phyloP scores from a whole-genome alignment of 805 yeast species.

The Torulaspora delbrueckii region DNA sequence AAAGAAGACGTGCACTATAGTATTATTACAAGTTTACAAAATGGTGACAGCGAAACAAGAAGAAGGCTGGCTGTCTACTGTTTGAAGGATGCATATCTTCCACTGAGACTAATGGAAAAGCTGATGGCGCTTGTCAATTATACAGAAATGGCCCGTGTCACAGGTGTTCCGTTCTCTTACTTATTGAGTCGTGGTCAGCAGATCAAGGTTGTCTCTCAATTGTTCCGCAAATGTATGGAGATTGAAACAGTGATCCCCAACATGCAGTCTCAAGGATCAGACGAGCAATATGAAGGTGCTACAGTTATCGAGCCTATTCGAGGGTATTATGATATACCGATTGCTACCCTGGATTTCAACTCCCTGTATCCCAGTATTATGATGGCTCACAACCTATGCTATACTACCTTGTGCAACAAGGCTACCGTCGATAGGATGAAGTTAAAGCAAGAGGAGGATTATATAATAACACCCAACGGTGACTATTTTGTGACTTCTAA shows the following conservation, averaged over 20 bases:
- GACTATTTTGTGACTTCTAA: constrained; percentile 76
- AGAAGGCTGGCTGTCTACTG: constrained; percentile 95
- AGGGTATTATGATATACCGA: constrained; percentile 95
- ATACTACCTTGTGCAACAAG: constrained; percentile 77
- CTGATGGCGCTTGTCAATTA: constrained; percentile 95
- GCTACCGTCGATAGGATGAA: constrained; percentile 60
- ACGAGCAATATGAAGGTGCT: constrained; percentile 97
- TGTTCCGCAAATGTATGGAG: constrained; percentile 86
- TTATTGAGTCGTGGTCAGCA: constrained; percentile 92
- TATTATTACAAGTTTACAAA: constrained; percentile 88
- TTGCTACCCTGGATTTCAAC: constrained; percentile 96
- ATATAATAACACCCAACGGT: constrained; percentile 83
- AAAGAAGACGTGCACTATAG: constrained; percentile 98
- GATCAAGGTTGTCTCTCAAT: constrained; percentile 92
- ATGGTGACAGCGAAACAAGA: constrained; percentile 88
- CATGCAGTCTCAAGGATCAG: constrained; percentile 71
- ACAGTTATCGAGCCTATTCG: constrained; percentile 95
- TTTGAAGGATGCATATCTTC: constrained; percentile 91
- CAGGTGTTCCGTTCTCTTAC: constrained; percentile 95
- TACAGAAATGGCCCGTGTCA: constrained; percentile 99
- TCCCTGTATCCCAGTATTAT: constrained; percentile 95
- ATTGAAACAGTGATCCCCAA: constrained; percentile 88
- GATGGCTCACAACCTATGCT: constrained; percentile 98
- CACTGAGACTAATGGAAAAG: constrained; percentile 81
- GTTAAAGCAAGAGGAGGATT: constrained; percentile 68